A percentile compares a stretch with the other conserved stretches of the same genome.
Conservation (phyloP, 1,284 basidiomycete species). For the Apiotrichum veenhuisii region DNA sequence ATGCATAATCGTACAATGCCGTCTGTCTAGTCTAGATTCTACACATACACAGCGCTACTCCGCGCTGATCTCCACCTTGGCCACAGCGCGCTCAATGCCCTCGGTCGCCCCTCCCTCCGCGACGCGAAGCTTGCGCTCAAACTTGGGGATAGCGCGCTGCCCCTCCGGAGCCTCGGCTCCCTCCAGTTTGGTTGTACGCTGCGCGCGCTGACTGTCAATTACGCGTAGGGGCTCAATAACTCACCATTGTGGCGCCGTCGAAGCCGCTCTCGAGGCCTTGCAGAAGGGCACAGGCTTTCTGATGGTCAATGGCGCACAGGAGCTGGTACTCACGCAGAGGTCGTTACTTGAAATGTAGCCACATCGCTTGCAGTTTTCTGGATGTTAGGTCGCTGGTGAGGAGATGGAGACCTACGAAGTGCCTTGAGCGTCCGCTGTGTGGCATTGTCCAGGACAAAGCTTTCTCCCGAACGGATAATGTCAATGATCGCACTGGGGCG, state of each 20-base stretch:
- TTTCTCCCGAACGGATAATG: constrained; percentile 94
- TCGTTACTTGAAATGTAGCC: constrained; percentile 91
- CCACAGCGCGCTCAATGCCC: constrained; percentile 38
- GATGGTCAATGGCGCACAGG: background rate
- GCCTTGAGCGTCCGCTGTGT: constrained; percentile 70
- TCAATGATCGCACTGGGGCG: constrained; percentile 94
- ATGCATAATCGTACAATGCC: background rate
- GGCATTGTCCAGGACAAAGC: constrained; percentile 73
- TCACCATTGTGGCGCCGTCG: constrained; percentile 56
- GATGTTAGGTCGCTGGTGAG: constrained; percentile 13
- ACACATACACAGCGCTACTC: constrained; percentile 9
- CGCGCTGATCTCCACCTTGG: constrained; percentile 24
- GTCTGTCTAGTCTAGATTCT: background rate
- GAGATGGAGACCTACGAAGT: constrained; percentile 59
- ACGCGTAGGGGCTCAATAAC: constrained; percentile 35
- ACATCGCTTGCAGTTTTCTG: constrained; percentile 82
- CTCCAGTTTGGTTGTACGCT: background rate
- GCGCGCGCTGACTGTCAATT: background rate
- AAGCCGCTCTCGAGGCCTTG: constrained; percentile 86
- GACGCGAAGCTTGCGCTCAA: constrained; percentile 33
- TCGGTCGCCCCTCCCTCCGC: constrained; percentile 20
- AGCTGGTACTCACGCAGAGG: constrained; percentile 57
- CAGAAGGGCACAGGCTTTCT: constrained; percentile 82
- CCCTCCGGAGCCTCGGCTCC: constrained; percentile 32
- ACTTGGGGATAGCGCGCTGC: constrained; percentile 47